phyloP scores from a whole-genome alignment of 208 protist species.

The Leishmania turanica region DNA sequence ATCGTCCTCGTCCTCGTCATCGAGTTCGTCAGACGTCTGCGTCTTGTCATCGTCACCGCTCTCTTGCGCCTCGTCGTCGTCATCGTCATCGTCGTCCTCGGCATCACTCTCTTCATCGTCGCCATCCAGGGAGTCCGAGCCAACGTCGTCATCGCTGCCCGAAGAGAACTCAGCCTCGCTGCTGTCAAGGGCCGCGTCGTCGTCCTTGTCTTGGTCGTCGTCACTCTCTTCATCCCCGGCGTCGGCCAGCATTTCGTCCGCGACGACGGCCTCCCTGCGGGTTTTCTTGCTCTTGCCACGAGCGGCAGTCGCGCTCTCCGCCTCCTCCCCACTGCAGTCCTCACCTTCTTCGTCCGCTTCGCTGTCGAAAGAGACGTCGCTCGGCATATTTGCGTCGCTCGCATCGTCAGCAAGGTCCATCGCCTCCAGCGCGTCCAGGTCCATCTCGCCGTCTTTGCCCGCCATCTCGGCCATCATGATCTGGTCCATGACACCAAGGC shows the following conservation, averaged over 20 bases:
- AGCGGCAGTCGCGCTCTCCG: background rate
- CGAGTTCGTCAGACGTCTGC: slow-evolving; percentile 7
- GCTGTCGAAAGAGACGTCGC: background rate
- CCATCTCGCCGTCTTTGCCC: slow-evolving; percentile 34
- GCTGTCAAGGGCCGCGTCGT: slow-evolving; percentile 23
- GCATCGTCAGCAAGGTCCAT: slow-evolving; percentile 29
- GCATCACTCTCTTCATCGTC: slow-evolving; percentile 59
- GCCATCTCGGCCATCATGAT: slow-evolving; percentile 37
- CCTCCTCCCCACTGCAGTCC: slow-evolving; percentile 20
- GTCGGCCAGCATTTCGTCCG: slow-evolving; percentile 24
- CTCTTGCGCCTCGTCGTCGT: slow-evolving; percentile 34
- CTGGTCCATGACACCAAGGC: slow-evolving; percentile 23
- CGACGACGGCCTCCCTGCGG: slow-evolving; percentile 5
- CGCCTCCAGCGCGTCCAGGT: slow-evolving; percentile 46
- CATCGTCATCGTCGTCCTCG: slow-evolving; percentile 5
- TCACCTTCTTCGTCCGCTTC: slow-evolving; percentile 8
- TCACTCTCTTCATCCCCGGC: background rate
- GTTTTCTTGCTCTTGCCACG: slow-evolving; percentile 12
- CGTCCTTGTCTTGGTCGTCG: slow-evolving; percentile 17
- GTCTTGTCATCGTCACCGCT: slow-evolving; percentile 52
- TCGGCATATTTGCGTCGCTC: slow-evolving; percentile 2
- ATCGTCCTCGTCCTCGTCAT: slow-evolving; percentile 34
- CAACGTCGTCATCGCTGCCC: slow-evolving; percentile 39
- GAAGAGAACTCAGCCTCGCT: slow-evolving; percentile 37
- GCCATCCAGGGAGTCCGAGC: slow-evolving; percentile 26